These are phyloP conservation scores for Yarrowia sp. DNA, from an alignment of 805 yeast species.

Conservation along the genomic window DNA sequence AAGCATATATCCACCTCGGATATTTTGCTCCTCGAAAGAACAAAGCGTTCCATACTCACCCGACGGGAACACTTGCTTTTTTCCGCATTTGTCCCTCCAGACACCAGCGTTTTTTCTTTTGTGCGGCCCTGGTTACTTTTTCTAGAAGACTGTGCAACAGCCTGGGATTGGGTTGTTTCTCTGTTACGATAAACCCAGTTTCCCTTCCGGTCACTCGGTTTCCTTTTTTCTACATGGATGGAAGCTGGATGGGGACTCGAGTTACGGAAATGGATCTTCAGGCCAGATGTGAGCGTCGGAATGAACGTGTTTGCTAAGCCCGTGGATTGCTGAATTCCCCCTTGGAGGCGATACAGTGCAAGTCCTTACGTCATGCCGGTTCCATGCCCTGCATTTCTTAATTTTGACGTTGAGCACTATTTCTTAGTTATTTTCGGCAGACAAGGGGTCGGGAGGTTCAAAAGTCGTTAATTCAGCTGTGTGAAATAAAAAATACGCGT, in stretches of 20 bases:
- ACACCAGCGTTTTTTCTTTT: neutral
- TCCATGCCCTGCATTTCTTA: neutral
- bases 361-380: neutral
- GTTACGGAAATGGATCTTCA: neutral
- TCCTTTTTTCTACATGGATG: neutral
- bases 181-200: neutral
- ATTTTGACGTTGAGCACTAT: conserved; percentile 8
- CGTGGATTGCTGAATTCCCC: neutral
- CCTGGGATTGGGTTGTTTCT: neutral
- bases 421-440: neutral
- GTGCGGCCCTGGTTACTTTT: neutral
- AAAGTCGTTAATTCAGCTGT: neutral
- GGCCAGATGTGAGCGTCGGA: neutral
- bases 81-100: neutral
- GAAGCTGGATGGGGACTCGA: neutral
- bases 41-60: neutral
- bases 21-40: neutral
- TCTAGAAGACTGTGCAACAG: neutral
- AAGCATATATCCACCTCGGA: neutral
- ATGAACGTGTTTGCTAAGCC: neutral
- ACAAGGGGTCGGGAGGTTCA: neutral
- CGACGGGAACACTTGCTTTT: neutral
- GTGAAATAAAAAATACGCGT: neutral
- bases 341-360: neutral
- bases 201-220: no score